Conservation (phyloP, 345 rosid genomes). For the Heritiera fomes region DNA sequence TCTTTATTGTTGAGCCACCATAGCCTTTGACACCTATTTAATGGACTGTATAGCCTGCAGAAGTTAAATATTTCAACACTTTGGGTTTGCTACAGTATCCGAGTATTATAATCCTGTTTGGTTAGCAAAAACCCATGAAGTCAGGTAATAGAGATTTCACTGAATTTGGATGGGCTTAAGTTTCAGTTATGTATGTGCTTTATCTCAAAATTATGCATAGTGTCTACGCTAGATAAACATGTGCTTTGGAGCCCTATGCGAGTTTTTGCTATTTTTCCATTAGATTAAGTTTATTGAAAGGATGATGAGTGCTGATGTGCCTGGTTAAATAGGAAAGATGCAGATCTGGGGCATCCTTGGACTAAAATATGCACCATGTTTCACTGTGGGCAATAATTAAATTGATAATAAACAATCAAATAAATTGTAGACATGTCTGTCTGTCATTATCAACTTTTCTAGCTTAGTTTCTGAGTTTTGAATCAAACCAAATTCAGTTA, state of each 20-base stretch:
- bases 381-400: neutral
- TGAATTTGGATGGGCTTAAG: neutral
- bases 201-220: neutral
- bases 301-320: neutral
- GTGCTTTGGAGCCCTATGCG: neutral
- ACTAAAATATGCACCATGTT: neutral
- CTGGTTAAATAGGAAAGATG: neutral
- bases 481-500: neutral
- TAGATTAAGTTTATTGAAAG: neutral
- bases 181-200: neutral
- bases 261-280: neutral
- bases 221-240: neutral
- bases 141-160: neutral
- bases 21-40: neutral
- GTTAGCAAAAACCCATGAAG: neutral
- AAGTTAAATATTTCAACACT: neutral
- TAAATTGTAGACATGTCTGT: neutral
- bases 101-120: neutral
- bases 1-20: neutral
- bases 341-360: neutral
- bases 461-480: neutral
- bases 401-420: conserved; percentile 1
- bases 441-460: neutral
- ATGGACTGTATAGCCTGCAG: neutral
- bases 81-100: neutral